phyloP scores from a whole-genome alignment of 2,329 filamentous ascomycete genomes.

The Colletotrichum tamarilloi region DNA sequence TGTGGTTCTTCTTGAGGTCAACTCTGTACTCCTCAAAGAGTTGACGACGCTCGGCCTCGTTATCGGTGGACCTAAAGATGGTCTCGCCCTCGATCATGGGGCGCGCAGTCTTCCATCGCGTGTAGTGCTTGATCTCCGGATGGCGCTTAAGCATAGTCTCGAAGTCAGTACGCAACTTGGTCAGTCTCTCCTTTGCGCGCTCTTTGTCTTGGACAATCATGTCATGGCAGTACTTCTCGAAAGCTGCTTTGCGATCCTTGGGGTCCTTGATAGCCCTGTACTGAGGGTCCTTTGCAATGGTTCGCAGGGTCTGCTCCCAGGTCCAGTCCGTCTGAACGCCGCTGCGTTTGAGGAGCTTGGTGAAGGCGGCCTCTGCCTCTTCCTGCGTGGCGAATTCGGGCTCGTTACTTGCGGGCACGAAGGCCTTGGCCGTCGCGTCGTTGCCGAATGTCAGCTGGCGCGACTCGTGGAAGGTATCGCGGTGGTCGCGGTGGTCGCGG shows the following conservation, averaged over 20 bases:
- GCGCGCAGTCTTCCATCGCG: conserved; percentile 94
- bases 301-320: conserved; percentile 90
- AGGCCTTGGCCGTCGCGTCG: conserved; percentile 66
- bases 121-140: conserved; percentile 96
- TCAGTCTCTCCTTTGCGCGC: conserved; percentile 89
- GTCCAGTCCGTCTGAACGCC: conserved; percentile 92
- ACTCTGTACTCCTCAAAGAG: conserved; percentile 94
- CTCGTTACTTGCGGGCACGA: conserved; percentile 74
- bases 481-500: conserved; percentile 49
- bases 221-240: conserved; percentile 95
- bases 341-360: conserved; percentile 86
- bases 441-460: conserved; percentile 69
- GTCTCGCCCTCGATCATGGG: conserved; percentile 96
- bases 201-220: conserved; percentile 93
- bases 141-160: conserved; percentile 95
- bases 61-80: conserved; percentile 90
- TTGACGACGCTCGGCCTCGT: conserved; percentile 87
- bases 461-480: conserved; percentile 60
- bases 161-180: conserved; percentile 94
- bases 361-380: conserved; percentile 92
- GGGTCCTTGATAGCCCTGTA: conserved; percentile 94
- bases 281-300: conserved; percentile 89
- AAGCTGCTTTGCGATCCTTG: conserved; percentile 88
- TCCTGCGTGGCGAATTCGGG: conserved; percentile 84
- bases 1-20: conserved; percentile 83